Evolutionary conservation across 2,329 filamentous ascomycete species (phyloP).

Genomic region (Rosellinia necatrix): DNA sequence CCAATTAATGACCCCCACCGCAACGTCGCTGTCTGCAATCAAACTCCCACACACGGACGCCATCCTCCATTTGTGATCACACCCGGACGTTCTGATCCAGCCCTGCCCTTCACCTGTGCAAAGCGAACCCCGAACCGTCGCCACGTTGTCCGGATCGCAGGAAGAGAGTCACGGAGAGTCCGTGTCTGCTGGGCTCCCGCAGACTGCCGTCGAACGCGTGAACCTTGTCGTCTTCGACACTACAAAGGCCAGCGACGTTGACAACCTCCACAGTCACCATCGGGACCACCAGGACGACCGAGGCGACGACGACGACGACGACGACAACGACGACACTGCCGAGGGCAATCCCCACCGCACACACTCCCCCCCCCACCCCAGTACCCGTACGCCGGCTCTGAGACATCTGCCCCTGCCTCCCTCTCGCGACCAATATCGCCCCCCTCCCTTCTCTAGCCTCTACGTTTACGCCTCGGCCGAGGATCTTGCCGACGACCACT

Average conservation of each 20-base stretch:
- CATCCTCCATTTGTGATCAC: slow-evolving; percentile 30
- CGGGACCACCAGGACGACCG: not conserved
- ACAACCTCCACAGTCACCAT: slow-evolving; percentile 13
- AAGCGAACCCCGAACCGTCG: slow-evolving; percentile 34
- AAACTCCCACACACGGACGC: slow-evolving; percentile 26
- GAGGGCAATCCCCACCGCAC: slow-evolving; percentile 42
- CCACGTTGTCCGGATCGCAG: slow-evolving; percentile 55
- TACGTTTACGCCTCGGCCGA: slow-evolving; percentile 48
- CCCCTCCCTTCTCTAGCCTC: slow-evolving; percentile 65
- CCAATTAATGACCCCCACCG: slow-evolving; percentile 29
- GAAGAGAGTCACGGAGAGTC: slow-evolving; percentile 51
- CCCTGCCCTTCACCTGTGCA: slow-evolving; percentile 6
- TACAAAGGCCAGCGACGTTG: slow-evolving; percentile 38
- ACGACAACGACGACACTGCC: slow-evolving; percentile 1
- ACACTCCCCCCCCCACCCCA: slow-evolving; percentile 63
- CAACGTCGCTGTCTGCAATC: slow-evolving; percentile 32
- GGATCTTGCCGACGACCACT: slow-evolving; percentile 39
- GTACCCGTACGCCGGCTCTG: slow-evolving; percentile 64
- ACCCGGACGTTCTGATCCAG: slow-evolving; percentile 18
- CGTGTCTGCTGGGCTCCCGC: slow-evolving; percentile 47
- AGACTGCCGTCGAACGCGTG: slow-evolving; percentile 32
- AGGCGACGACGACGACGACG: not conserved
- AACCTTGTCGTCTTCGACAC: slow-evolving; percentile 28
- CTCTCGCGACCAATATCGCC: slow-evolving; percentile 49
- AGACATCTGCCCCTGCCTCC: slow-evolving; percentile 55